These are phyloP conservation scores for Macrolepiota dolichaula DNA, from an alignment of 768 basidiomycete genomes.

Conservation along the genomic window DNA sequence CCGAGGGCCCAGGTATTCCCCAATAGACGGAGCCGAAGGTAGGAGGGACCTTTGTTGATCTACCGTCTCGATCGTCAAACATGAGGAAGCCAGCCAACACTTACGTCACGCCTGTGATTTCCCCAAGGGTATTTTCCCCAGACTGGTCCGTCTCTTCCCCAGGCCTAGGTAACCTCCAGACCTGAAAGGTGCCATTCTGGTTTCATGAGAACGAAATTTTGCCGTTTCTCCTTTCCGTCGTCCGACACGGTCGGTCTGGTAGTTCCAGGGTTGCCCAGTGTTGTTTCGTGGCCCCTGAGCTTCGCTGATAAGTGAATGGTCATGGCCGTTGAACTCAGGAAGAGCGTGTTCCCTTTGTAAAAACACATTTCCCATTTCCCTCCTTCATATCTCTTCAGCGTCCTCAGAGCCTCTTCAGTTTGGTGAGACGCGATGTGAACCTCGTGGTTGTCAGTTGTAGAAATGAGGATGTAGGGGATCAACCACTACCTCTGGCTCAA, in stretches of 20 bases:
- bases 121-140: no score
- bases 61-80: no score
- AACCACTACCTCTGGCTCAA: no score
- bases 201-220: not conserved
- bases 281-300: conserved; percentile 95
- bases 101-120: no score
- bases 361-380: conserved; percentile 91
- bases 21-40: not conserved
- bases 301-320: conserved; percentile 78
- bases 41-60: not conserved
- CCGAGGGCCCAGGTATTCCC: not conserved
- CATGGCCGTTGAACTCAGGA: conserved; percentile 90
- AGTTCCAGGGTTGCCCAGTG: conserved; percentile 92
- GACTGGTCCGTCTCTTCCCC: not conserved
- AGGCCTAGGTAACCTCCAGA: not conserved
- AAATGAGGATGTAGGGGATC: conserved; percentile 86
- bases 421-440: conserved; percentile 92
- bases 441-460: conserved; percentile 94
- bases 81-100: no score
- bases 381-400: conserved; percentile 88
- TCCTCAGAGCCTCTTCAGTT: conserved; percentile 70
- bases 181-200: not conserved
- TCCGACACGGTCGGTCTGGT: conserved; percentile 91
- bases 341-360: conserved; percentile 83
- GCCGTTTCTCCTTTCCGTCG: conserved; percentile 48